Conservation (phyloP, 352 stramenopile genomes). For the Phytophthora sojae region DNA sequence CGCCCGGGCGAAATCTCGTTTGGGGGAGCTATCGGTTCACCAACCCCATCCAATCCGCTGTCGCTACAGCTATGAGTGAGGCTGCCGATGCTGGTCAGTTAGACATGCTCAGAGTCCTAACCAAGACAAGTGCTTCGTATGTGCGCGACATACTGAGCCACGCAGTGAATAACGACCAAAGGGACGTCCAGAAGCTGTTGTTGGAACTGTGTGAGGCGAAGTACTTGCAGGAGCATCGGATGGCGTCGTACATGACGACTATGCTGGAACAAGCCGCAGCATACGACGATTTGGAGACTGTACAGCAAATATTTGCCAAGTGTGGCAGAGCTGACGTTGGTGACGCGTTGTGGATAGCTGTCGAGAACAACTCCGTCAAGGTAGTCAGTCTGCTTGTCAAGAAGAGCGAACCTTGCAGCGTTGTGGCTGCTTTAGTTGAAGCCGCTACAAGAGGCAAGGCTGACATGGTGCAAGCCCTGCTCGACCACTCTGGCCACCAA, state of each 20-base stretch:
- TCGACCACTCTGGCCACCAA: not conserved
- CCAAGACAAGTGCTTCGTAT: not conserved
- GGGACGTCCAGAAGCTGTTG: not conserved
- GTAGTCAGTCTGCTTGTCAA: not conserved
- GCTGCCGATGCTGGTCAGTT: no score
- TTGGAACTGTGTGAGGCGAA: not conserved
- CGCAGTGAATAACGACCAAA: not conserved
- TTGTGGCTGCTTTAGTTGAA: not conserved
- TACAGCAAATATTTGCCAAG: not conserved
- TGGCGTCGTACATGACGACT: not conserved
- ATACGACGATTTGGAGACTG: not conserved
- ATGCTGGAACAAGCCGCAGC: no score
- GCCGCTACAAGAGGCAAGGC: not conserved
- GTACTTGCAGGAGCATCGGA: not conserved
- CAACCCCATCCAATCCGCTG: no score
- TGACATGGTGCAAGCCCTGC: not conserved
- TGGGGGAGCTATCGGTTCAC: no score
- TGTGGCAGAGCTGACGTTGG: not conserved
- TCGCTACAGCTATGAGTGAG: no score
- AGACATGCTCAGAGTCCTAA: not conserved
- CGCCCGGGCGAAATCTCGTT: no score
- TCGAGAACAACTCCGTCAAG: not conserved
- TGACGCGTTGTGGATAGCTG: not conserved
- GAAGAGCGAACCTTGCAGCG: not conserved
- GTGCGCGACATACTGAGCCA: no score